Conservation (phyloP, 2,329 filamentous ascomycete species). For the Lachnellula hyalina region DNA sequence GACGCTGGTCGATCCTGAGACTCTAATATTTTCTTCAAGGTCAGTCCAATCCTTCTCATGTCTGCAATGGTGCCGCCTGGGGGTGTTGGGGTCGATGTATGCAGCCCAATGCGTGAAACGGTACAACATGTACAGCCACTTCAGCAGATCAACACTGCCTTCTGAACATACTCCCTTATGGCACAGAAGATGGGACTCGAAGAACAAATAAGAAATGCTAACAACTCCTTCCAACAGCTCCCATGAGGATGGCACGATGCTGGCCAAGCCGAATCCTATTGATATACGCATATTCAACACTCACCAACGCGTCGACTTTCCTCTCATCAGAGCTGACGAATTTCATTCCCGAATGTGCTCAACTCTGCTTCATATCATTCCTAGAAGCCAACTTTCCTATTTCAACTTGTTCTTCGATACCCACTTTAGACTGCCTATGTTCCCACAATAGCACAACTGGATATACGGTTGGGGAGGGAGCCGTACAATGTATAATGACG, state of each 20-base stretch:
- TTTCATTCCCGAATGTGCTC: conserved; percentile 44
- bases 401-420: conserved; percentile 42
- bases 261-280: conserved; percentile 27
- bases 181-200: conserved; percentile 3
- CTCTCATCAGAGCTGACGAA: conserved; percentile 26
- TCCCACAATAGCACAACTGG: conserved; percentile 51
- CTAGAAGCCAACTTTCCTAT: conserved; percentile 53
- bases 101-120: conserved; percentile 8
- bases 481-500: conserved; percentile 60
- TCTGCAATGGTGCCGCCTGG: not conserved
- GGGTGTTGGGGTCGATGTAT: conserved; percentile 2
- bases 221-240: conserved; percentile 15
- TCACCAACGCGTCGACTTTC: conserved; percentile 17
- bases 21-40: conserved; percentile 26
- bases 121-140: conserved; percentile 1
- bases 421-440: conserved; percentile 60
- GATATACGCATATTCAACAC: conserved; percentile 20
- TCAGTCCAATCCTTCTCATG: conserved; percentile 18
- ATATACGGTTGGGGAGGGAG: conserved; percentile 68
- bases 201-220: conserved; percentile 12
- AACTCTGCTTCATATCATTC: conserved; percentile 57
- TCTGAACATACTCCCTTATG: not conserved
- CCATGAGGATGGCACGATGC: conserved; percentile 30
- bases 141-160: conserved; percentile 1
- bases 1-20: conserved; percentile 31